Evolutionary conservation across 805 yeast species (phyloP), one percentile per base, ranked within the genome.

Genomic region (Suhomyces canberraensis): DNA sequence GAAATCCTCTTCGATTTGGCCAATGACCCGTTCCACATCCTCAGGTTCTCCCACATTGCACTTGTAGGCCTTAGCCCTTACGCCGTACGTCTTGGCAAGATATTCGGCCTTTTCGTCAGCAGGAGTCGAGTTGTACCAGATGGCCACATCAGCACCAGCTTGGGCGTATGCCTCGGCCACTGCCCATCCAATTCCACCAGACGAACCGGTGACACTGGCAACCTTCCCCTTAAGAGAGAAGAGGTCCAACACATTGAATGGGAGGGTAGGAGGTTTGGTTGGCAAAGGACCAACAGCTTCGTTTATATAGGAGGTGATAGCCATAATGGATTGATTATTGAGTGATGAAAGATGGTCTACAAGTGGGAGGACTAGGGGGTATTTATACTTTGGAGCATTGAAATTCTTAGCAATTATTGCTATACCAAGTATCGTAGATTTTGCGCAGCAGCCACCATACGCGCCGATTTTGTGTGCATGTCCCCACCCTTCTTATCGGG

Each of bases 161-260:
- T 85, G 91, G 33, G 89, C 84, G 51, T 70, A 85, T 2, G 88
- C 90, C 58, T 79, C 84, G 29, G 95, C 95, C 24, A 84, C 84
- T 4, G 85, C 86, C 48, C 60, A 75, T 11, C 95, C 95, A 46
- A 87, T 86, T 22, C 95, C 95, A 31, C 83, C 71, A 13, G 90
- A 80, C 9, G 87, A 84, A 31, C 95, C 95, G n/a, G 95, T 84
- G 40, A 87, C 76, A 3, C 85, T 78, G 18, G 95, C 93, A 11
- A 81, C 82, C 61, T 84, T 86, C 18, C 93, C 95, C 62, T 81
- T 81, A 42, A 87, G 71, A 3, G 87, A 80, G 61, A 87, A 85
- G 46, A 84, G 67, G 44, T 83, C 90, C 44, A 81, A 61, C 24
- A 81, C 79, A 52, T 70, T 61, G 36, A 64, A 59, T 19, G 78